These are phyloP conservation scores for Chalciporus chontae DNA, from an alignment of 768 basidiomycete species.

Conservation along the genomic window DNA sequence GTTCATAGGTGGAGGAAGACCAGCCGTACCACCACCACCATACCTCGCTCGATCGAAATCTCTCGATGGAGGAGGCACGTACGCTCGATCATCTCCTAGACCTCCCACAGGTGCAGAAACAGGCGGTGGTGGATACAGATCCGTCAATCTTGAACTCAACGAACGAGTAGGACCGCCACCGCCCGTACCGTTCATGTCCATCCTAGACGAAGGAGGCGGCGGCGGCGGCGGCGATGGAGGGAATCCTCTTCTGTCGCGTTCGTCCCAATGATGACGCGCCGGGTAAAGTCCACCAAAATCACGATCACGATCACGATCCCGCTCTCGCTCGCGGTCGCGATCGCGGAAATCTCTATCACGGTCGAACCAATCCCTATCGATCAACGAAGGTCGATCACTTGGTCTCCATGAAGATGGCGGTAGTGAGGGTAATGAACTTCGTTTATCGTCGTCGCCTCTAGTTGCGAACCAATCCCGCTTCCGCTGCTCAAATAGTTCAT, in stretches of 20 bases:
- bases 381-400: constrained; percentile 33
- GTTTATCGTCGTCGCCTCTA: constrained; percentile 41
- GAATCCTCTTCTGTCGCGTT: constrained; percentile 37
- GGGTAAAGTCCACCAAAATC: constrained; percentile 14
- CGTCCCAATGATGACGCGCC: constrained; percentile 35
- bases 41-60: constrained; percentile 32
- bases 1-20: constrained; percentile 2
- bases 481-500: constrained; percentile 29
- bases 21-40: neutral
- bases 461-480: constrained; percentile 30
- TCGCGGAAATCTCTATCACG: constrained; percentile 32
- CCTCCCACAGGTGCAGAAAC: neutral
- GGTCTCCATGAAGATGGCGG: constrained; percentile 23
- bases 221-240: constrained; percentile 15
- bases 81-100: constrained; percentile 22
- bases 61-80: constrained; percentile 16
- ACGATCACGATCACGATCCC: constrained; percentile 27
- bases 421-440: constrained; percentile 9
- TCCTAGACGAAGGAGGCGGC: constrained; percentile 18
- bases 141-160: constrained; percentile 28
- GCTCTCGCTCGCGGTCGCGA: constrained; percentile 38
- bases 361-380: constrained; percentile 38
- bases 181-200: constrained; percentile 4
- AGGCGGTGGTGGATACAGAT: constrained; percentile 16
- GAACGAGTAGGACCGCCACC: constrained; percentile 17